Evolutionary conservation across 2,329 filamentous ascomycete genomes (phyloP).

Genomic region (Apiospora malaysiana): DNA sequence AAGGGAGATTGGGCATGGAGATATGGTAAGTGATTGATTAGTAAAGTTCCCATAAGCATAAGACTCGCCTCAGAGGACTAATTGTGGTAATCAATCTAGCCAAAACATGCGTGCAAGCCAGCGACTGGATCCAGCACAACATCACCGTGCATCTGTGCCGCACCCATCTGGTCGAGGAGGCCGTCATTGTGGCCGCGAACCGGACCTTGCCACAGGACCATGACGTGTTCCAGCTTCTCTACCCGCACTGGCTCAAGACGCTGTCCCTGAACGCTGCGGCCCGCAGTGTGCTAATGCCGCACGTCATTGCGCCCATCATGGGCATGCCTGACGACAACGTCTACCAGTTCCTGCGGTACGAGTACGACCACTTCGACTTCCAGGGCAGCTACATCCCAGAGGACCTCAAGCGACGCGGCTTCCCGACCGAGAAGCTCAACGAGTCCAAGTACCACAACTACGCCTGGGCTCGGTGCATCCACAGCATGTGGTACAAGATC

Average conservation of each 20-base stretch:
- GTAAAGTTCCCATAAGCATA: not conserved
- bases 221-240: slow-evolving; percentile 48
- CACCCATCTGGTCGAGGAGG: slow-evolving; percentile 54
- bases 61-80: not conserved
- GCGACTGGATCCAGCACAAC: slow-evolving; percentile 57
- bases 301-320: slow-evolving; percentile 48
- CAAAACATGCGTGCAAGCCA: slow-evolving; percentile 53
- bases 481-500: slow-evolving; percentile 50
- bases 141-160: slow-evolving; percentile 51
- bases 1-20: slow-evolving; percentile 56
- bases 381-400: slow-evolving; percentile 51
- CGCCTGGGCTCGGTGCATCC: slow-evolving; percentile 53
- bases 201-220: slow-evolving; percentile 48
- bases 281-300: slow-evolving; percentile 49
- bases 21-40: slow-evolving; percentile 39
- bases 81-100: slow-evolving; percentile 28
- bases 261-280: slow-evolving; percentile 55
- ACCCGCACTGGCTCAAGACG: slow-evolving; percentile 57
- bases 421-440: slow-evolving; percentile 42
- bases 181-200: slow-evolving; percentile 52
- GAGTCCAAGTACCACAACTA: slow-evolving; percentile 53
- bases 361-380: slow-evolving; percentile 52
- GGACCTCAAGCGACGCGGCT: slow-evolving; percentile 50
- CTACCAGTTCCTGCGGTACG: slow-evolving; percentile 45
- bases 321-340: slow-evolving; percentile 46